A percentile compares a stretch with the other conserved stretches of the same genome.
phyloP scores from a whole-genome alignment of 108 stramenopile genomes.

The Fragilaria radians region DNA sequence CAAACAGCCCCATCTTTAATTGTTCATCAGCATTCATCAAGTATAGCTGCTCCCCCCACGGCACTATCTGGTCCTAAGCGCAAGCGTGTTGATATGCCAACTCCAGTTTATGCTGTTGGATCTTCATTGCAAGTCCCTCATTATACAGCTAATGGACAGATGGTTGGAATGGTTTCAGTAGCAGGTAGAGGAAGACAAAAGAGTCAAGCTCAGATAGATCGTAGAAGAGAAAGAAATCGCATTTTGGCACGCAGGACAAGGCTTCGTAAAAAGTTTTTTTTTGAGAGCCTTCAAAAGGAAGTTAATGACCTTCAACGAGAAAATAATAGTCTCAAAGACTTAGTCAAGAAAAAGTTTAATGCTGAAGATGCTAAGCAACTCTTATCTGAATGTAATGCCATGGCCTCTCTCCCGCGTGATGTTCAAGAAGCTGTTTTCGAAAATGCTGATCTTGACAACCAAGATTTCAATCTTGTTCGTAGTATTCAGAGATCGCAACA shows the following conservation, averaged over 20 bases:
- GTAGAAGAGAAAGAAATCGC: constrained; percentile 90
- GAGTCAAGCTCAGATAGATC: constrained; percentile 83
- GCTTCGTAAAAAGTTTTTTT: constrained; percentile 96
- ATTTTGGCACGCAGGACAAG: constrained; percentile 92
- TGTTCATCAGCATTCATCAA: constrained; percentile 3
- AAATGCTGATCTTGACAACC: constrained; percentile 47
- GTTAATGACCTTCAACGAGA: constrained; percentile 76
- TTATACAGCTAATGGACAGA: not conserved
- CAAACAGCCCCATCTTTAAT: constrained; percentile 1
- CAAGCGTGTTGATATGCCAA: constrained; percentile 5
- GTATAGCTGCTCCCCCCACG: constrained; percentile 11
- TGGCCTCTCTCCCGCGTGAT: constrained; percentile 47
- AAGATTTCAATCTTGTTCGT: constrained; percentile 85
- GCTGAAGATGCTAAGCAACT: constrained; percentile 35
- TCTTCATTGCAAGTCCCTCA: not conserved
- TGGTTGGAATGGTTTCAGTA: not conserved
- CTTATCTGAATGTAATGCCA: constrained; percentile 56
- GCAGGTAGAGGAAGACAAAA: constrained; percentile 43
- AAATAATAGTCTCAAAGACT: constrained; percentile 69
- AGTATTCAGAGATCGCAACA: constrained; percentile 91
- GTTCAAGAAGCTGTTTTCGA: constrained; percentile 46
- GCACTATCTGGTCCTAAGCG: constrained; percentile 1
- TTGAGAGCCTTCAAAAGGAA: constrained; percentile 91
- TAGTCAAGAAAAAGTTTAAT: constrained; percentile 51
- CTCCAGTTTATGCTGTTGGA: constrained; percentile 1